Percentiles rank a stretch among this genome's conserved stretches.
phyloP scores from a whole-genome alignment of 495 filamentous ascomycete genomes.

The Tuber borchii region DNA sequence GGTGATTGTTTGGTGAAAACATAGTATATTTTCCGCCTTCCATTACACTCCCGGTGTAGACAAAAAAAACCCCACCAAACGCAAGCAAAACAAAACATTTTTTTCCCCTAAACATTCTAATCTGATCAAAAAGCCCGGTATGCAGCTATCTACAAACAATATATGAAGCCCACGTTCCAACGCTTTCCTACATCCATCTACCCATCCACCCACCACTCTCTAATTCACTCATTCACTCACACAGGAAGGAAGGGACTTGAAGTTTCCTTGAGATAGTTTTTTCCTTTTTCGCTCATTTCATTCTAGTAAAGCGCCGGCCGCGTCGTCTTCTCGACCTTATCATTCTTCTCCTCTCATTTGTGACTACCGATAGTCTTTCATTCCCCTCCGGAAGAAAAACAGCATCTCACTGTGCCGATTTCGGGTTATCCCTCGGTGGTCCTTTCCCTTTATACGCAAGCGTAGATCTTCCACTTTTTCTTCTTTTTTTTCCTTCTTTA shows the following conservation, averaged over 20 bases:
- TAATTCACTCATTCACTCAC: not conserved
- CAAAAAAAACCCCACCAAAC: not conserved
- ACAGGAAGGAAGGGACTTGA: not conserved
- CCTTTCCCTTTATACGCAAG: not conserved
- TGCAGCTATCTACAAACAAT: not conserved
- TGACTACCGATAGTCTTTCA: not conserved
- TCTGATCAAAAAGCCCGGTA: not conserved
- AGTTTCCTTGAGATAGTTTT: not conserved
- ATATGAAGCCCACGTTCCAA: not conserved
- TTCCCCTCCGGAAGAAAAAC: not conserved
- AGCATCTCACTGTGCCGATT: not conserved
- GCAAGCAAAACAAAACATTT: not conserved
- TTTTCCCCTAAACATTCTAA: not conserved
- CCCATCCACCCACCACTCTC: not conserved
- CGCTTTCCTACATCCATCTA: not conserved
- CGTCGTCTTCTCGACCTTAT: not conserved
- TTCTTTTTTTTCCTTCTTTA: not conserved
- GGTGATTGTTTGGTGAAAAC: not conserved
- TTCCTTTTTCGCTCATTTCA: not conserved
- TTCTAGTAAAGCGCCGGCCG: not conserved
- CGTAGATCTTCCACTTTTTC: not conserved
- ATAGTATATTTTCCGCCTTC: not conserved
- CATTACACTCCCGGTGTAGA: not conserved
- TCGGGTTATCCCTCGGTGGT: not conserved
- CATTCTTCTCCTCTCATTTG: not conserved